phyloP scores from a whole-genome alignment of 257 asterid genomes.

The Nicotiana benthamiana region DNA sequence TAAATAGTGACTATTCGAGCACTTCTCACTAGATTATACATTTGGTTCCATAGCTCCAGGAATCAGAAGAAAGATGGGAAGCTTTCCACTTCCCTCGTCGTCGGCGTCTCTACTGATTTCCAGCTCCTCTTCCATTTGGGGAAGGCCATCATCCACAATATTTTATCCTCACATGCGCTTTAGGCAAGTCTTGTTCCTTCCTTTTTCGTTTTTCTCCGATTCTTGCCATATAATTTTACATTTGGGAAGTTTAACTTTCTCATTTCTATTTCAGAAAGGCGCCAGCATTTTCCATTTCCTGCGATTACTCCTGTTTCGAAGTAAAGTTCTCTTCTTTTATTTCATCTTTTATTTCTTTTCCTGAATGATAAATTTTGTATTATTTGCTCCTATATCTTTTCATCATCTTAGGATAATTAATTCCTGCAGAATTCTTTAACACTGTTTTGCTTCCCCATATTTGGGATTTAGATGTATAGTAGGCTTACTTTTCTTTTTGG shows the following conservation, averaged over 20 bases:
- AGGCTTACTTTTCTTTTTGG: neutral
- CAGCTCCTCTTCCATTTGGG: neutral
- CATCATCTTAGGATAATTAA: neutral
- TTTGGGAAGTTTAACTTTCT: neutral
- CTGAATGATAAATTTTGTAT: neutral
- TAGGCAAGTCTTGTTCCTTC: neutral
- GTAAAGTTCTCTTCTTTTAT: constrained; percentile 25
- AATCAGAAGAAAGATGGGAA: neutral
- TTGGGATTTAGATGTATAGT: neutral
- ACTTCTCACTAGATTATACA: too few species aligned
- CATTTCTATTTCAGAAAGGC: constrained; percentile 3
- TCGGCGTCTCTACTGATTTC: neutral
- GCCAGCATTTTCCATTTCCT: constrained; percentile 32
- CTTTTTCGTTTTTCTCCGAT: neutral
- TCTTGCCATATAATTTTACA: neutral
- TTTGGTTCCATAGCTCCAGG: neutral
- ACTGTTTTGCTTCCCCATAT: neutral
- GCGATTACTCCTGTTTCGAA: constrained; percentile 66
- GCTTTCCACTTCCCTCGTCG: neutral
- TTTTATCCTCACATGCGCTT: neutral
- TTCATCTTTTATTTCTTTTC: neutral
- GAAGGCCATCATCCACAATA: neutral
- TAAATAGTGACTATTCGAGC: too few species aligned
- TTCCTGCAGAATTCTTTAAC: neutral
- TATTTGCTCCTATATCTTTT: neutral